phyloP scores from a whole-genome alignment of 768 basidiomycete species.

The Rhodotorula taiwanensis region DNA sequence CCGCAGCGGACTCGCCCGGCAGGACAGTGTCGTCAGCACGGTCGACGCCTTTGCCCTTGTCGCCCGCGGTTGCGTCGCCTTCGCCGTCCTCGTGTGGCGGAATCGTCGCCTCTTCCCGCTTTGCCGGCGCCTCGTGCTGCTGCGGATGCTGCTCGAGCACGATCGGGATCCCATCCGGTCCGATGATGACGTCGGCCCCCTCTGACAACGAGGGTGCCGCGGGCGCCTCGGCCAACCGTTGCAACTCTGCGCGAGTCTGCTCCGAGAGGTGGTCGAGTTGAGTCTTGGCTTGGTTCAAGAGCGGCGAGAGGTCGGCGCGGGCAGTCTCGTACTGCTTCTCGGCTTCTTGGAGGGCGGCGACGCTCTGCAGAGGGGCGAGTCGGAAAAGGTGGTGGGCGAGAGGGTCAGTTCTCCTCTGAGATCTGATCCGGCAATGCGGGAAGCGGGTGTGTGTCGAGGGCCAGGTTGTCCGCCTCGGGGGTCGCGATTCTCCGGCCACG shows the following conservation, averaged over 20 bases:
- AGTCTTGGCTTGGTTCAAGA: slow-evolving; percentile 27
- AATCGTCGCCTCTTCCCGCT: background rate
- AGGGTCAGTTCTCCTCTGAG: background rate
- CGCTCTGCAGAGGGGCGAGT: background rate
- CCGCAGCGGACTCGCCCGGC: background rate
- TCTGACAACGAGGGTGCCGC: background rate
- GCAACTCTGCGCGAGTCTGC: slow-evolving; percentile 29
- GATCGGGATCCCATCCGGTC: slow-evolving; percentile 29
- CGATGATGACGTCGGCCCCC: slow-evolving; percentile 23
- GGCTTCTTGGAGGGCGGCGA: slow-evolving; percentile 13
- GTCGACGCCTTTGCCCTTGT: slow-evolving; percentile 38
- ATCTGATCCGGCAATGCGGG: too few species aligned
- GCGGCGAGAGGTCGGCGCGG: slow-evolving; percentile 29
- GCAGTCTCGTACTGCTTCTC: slow-evolving; percentile 28
- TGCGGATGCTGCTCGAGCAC: slow-evolving; percentile 16
- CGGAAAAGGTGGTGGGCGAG: background rate
- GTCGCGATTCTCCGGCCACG: too few species aligned
- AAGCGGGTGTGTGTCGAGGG: too few species aligned
- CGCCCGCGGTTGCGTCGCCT: slow-evolving; percentile 4
- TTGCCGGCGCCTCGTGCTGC: too few species aligned
- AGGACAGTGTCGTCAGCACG: slow-evolving; percentile 1
- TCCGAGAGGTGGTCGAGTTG: slow-evolving; percentile 25
- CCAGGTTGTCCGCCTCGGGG: too few species aligned
- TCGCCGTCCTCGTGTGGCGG: too few species aligned
- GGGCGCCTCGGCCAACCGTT: slow-evolving; percentile 17